These are phyloP conservation scores for Didymella arachidicola DNA, from an alignment of 2,329 filamentous ascomycete species.

Conservation along the genomic window DNA sequence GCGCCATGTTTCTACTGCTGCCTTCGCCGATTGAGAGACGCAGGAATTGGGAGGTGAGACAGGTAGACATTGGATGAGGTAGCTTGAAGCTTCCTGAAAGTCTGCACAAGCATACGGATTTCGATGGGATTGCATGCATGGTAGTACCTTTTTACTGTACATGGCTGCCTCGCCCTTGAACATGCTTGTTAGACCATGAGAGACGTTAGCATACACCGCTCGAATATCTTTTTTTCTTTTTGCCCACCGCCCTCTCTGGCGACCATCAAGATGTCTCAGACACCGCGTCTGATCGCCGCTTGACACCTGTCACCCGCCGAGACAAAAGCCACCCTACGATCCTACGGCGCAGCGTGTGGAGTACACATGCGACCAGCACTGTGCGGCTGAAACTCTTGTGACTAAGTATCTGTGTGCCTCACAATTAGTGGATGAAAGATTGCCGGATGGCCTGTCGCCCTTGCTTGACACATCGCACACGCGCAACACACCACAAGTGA, in stretches of 20 bases:
- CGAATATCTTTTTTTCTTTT: neutral
- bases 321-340: conserved; percentile 11
- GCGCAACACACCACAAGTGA: neutral
- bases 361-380: conserved; percentile 1
- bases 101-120: neutral
- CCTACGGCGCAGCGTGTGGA: neutral
- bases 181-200: neutral
- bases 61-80: neutral
- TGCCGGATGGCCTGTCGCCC: neutral
- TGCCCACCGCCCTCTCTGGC: neutral
- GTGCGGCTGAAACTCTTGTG: neutral
- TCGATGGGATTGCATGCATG: neutral
- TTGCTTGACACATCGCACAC: neutral
- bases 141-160: neutral
- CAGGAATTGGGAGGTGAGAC: neutral
- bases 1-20: neutral
- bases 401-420: neutral
- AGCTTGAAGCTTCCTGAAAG: neutral
- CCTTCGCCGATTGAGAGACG: neutral
- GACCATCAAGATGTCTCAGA: conserved; percentile 1
- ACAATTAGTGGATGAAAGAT: too few relatives aligned
- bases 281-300: conserved; percentile 1
- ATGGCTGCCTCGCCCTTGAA: neutral
- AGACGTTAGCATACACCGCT: neutral
- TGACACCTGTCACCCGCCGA: conserved; percentile 10